These are phyloP conservation scores for Rhodotorula sp. DNA, from an alignment of 1,284 basidiomycete species.

Conservation along the genomic window DNA sequence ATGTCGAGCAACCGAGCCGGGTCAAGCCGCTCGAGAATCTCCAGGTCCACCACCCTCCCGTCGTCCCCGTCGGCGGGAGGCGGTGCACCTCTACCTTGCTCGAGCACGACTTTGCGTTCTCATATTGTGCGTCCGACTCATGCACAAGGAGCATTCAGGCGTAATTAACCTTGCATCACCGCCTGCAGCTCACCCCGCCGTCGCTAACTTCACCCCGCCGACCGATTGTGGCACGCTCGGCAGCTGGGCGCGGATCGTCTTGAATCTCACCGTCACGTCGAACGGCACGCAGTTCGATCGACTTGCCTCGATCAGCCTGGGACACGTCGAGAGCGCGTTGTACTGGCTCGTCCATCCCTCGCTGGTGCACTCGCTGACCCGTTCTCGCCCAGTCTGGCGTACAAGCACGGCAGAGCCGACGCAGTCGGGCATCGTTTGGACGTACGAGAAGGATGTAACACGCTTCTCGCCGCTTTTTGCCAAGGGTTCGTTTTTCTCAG, in stretches of 20 bases:
- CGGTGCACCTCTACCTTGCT: not conserved
- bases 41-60: slow-evolving; percentile 13
- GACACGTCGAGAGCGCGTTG: slow-evolving; percentile 28
- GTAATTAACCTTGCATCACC: no score
- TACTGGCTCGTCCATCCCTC: rapidly evolving
- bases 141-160: not conserved
- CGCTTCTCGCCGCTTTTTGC: slow-evolving; percentile 33
- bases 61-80: not conserved
- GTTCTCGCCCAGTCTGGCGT: slow-evolving; percentile 36
- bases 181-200: not conserved
- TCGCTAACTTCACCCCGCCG: slow-evolving; percentile 14
- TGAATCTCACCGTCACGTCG: slow-evolving; percentile 20
- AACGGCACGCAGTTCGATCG: slow-evolving; percentile 43
- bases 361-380: not conserved
- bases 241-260: slow-evolving; percentile 4
- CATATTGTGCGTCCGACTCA: slow-evolving; percentile 7
- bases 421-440: slow-evolving; percentile 40
- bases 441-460: slow-evolving; percentile 38
- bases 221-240: not conserved
- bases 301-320: slow-evolving; percentile 32
- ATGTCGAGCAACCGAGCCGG: no score
- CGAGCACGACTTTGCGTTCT: slow-evolving; percentile 16
- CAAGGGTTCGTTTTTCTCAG: no score
- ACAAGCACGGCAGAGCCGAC: slow-evolving; percentile 44
- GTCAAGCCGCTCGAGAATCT: slow-evolving; percentile 10